Evolutionary conservation across 306 rosid species (phyloP).

Genomic region (Prunus fruticosa): DNA sequence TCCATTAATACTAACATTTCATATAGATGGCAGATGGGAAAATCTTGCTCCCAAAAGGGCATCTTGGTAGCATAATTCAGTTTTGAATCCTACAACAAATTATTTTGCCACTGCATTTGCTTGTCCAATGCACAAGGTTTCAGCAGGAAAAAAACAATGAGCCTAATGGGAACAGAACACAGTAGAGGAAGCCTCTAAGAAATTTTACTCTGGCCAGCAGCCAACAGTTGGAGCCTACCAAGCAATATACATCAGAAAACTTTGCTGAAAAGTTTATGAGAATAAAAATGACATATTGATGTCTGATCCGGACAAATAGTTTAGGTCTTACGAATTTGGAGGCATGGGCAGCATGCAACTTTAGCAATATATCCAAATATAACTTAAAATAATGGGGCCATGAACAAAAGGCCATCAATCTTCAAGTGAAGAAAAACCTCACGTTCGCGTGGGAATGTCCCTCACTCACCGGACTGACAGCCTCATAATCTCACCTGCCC

Average conservation of each 20-base stretch:
- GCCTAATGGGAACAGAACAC: too few species aligned
- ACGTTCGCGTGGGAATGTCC: constrained; percentile 49
- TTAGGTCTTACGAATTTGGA: not conserved
- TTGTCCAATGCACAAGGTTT: not conserved
- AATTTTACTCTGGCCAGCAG: not conserved
- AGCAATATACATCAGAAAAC: not conserved
- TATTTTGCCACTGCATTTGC: not conserved
- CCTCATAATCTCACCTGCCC: constrained; percentile 50
- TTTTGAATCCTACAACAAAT: not conserved
- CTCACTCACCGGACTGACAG: constrained; percentile 45
- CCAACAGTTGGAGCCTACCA: constrained; percentile 3
- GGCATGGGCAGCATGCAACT: constrained; percentile 37
- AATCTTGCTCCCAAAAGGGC: not conserved
- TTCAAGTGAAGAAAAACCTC: not conserved
- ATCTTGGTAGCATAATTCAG: not conserved
- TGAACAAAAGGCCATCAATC: not conserved
- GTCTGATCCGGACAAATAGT: constrained; percentile 5
- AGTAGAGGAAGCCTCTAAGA: too few species aligned
- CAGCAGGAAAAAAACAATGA: too few species aligned
- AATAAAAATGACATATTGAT: not conserved
- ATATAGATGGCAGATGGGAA: not conserved
- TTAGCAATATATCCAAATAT: not conserved
- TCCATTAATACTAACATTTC: not conserved
- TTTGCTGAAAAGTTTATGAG: not conserved
- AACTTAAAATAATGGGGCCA: not conserved